phyloP scores from a whole-genome alignment of 306 rosid species.

The Gleditsia sinensis region DNA sequence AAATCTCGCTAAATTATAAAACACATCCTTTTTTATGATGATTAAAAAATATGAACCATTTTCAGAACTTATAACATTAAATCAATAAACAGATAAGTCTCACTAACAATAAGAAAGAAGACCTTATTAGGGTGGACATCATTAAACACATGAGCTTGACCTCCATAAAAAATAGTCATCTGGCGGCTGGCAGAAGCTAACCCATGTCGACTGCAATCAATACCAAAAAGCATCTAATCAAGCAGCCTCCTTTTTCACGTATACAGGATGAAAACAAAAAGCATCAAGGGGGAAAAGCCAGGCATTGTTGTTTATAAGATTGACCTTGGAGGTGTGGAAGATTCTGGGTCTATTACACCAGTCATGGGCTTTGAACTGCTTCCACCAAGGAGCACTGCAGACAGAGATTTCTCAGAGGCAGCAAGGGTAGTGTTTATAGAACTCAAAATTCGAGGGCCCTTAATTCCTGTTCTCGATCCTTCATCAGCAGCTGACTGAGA shows the following conservation, averaged over 20 bases:
- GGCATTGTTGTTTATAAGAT: conserved; percentile 7
- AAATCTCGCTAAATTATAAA: not conserved
- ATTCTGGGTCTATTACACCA: conserved; percentile 58
- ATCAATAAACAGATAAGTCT: conserved; percentile 10
- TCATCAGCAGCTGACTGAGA: conserved; percentile 96
- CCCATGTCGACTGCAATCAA: conserved; percentile 69
- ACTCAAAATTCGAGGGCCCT: conserved; percentile 81
- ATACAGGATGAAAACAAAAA: not conserved
- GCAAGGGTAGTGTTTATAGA: conserved; percentile 52
- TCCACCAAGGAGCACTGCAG: conserved; percentile 57
- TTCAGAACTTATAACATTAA: not conserved
- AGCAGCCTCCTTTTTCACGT: conserved; percentile 14
- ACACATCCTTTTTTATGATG: conserved; percentile 15
- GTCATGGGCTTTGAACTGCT: conserved; percentile 64
- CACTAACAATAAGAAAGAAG: conserved; percentile 31
- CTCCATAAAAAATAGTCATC: conserved; percentile 98
- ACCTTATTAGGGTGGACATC: conserved; percentile 98
- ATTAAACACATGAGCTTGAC: conserved; percentile 98
- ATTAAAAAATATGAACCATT: conserved; percentile 26
- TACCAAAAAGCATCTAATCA: conserved; percentile 41
- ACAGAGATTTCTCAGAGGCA: conserved; percentile 63
- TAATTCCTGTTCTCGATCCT: conserved; percentile 97
- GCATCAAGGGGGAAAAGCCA: conserved; percentile 12
- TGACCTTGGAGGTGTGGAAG: conserved; percentile 65
- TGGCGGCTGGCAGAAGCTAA: conserved; percentile 66